Base-by-base conservation (phyloP, 2,329 filamentous ascomycete genomes). In the Dactylellina parvicollis region DNA sequence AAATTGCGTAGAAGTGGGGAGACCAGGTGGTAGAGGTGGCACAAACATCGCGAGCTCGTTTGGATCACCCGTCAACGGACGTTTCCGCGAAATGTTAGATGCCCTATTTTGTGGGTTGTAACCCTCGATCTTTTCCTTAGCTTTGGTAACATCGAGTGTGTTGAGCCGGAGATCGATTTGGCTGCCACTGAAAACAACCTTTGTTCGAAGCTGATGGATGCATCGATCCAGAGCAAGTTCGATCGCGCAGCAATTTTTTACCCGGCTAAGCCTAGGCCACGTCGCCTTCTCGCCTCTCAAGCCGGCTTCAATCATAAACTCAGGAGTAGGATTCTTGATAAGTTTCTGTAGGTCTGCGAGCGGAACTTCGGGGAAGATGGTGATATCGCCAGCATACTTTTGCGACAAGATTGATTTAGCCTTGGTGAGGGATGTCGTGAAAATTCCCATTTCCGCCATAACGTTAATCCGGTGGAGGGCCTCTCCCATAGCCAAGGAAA, bases 361-460 rank as follows among this genome's bases (percentile, higher is more conserved):
- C 3, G 86, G 86, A 67, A 96, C 89, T 60, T 92, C 88, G 0
- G 93, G 93, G 30, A 96, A 84, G 60, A 98, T 96, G 46, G 92
- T 98, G 79, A 98, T 96, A 80, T 98, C 93, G 4, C 94, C 94
- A 1, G 91, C 93, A 78, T 98, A 98, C 75, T 90, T 92, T 78
- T 98, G 94, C 75, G 89, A 93, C 54, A 98, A 84, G 14, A 98
- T 88, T 1, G 91, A 93, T 42, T 88, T 86, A 20, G 89, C 84
- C 79, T 96, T 96, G 49, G 89, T 91, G 76, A 92, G 85, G 0
- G 90, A 83, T 66, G 90, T 95, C 14, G 92, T 90, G 74, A 95
- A 89, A 44, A 96, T 82, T 16, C 92, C 92, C 30, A 96, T 81
- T 78, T 96, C 92, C 0, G 90, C 87, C 66, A 96, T 83, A 34